phyloP scores from a whole-genome alignment of 148 eudicot species.

The Rhododendron vialii region DNA sequence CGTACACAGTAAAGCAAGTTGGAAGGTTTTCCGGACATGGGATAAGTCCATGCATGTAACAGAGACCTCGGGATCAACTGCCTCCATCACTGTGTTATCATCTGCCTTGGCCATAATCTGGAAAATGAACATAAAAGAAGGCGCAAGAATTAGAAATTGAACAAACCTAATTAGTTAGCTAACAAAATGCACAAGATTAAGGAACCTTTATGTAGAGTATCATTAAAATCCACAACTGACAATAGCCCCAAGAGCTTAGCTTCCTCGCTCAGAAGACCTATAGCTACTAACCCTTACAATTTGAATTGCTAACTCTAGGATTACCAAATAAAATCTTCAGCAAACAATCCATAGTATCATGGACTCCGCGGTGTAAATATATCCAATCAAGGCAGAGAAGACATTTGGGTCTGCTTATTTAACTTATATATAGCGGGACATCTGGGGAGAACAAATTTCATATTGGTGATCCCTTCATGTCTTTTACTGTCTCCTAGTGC shows the following conservation, averaged over 20 bases:
- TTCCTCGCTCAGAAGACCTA: no score
- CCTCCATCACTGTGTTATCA: slow-evolving; percentile 61
- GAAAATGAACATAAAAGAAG: neutral
- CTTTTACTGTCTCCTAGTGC: neutral
- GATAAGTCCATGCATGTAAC: slow-evolving; percentile 46
- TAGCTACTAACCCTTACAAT: no score
- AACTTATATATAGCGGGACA: neutral
- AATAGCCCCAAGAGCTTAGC: no score
- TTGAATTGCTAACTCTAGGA: no score
- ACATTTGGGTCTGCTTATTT: neutral
- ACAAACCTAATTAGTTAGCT: neutral
- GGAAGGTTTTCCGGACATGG: slow-evolving; percentile 48
- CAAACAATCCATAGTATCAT: neutral
- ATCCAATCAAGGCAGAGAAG: neutral
- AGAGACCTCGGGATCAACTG: slow-evolving; percentile 59
- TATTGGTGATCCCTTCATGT: neutral
- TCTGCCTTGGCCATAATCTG: slow-evolving; percentile 60
- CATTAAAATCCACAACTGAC: no score
- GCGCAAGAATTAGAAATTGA: neutral
- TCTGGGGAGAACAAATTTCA: neutral
- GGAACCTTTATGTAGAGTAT: no score
- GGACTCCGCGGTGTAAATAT: neutral
- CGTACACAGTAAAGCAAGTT: slow-evolving; percentile 63
- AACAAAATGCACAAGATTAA: neutral
- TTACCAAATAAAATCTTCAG: neutral